Base-by-base conservation (phyloP, 257 asterid species). In the Primulina tabacum region DNA sequence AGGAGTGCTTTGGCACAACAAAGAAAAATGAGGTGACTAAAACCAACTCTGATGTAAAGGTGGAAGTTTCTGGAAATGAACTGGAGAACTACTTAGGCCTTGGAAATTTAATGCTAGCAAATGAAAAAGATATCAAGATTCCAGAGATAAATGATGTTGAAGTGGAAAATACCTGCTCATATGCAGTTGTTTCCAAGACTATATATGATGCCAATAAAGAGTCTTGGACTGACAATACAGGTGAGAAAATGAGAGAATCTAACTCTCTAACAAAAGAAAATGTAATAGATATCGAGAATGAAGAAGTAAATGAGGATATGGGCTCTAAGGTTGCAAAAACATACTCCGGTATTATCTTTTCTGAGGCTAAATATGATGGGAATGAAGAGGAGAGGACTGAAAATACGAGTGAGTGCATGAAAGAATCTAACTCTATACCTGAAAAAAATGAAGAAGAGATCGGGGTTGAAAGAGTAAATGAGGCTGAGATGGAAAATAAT, bases 311-410 rank as follows among this genome's bases (percentile, higher is more conserved):
- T 12, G 59, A 64, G 71, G 72, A 65, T 68, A 74, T 69, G 56
- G 65, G 9, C 60, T 60, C 61, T 57, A 72, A 43, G 66, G n/a
- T 70, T 43, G 21, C 61, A 38, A 73, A 65, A 56, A 26, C 38
- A 21, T 37, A 68, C 37, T 12, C 57, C 37, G 62, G 32, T 62
- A 9, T 50, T 8, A 74, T 18, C 57, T 29, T 61, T 62, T 64
- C 68, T 52, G 70, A 60, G 62, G 43, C 65, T 73, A 70, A 69
- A 50, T n/a, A 17, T 64, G 65, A 69, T 73, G 69, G 29, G 29
- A 60, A 26, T 64, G 78, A 69, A 76, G 73, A 63, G 69, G 67
- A 63, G 75, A 30, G 66, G 60, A 53, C 68, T 35, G 81, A 64
- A 70, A 34, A 35, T 47, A 55, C 59, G 30, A 47, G 11, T 60